Base-by-base conservation (phyloP, 345 rosid genomes). In the Aquilaria sinensis region DNA sequence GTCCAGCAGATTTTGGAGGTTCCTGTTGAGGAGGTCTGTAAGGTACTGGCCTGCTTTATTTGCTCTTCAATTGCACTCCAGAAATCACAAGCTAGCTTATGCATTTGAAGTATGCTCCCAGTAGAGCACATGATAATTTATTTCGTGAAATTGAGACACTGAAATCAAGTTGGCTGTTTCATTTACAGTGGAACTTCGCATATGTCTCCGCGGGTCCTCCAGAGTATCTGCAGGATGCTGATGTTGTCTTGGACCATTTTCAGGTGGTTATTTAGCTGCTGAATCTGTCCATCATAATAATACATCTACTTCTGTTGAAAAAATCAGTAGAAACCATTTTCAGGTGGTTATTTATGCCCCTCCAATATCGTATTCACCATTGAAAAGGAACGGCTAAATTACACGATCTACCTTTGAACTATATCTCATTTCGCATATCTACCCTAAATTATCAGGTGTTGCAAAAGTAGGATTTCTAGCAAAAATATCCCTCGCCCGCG, bases 191-290 rank as follows among this genome's bases (percentile, higher is more conserved):
- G 98, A 82, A 82, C 71, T 89, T 85, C 77, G 98, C 98, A 10
- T 89, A 83, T 61, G 67, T 92, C 67, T 85, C 98, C 2, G 72
- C 86, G 70, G 92, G 96, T 68, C 98, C 88, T 31, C 95, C 92
- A 0, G 98, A 92, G 68, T 89, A 89, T 72, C 78, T 92, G 75
- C 79, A 71, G 63, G 98, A 92, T 70, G 63, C 83, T 54, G 98
- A 92, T 53, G 61, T 83, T 5, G 84, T 91, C 23, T 89, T 80
- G 63, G 77, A 67, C 56, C 85, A 92, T 69, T 91, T 91, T 66
- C 97, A 88, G 90, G 97, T 88, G 33, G 53, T 9, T 43, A 33
- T 23, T 46, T 48, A 47, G 16, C 49, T 29, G 52, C 32, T 43
- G 29, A 60, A 34, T 31, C 49, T 9, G 23, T 14, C 34, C 57